phyloP scores from a whole-genome alignment of 495 filamentous ascomycete genomes.

The Aspergillus conjunctus region DNA sequence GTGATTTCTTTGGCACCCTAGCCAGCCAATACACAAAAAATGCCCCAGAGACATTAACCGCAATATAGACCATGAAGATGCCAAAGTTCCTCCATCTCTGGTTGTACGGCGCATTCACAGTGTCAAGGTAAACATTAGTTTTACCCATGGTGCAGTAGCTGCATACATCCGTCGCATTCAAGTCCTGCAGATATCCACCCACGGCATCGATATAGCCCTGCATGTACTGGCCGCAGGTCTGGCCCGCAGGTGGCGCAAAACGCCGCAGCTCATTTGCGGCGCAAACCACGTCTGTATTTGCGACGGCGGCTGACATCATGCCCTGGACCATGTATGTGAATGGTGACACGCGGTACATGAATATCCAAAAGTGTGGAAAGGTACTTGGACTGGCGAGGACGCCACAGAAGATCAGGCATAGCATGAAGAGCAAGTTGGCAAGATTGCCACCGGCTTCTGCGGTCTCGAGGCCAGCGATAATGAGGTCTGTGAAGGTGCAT shows the following conservation, averaged over 20 bases:
- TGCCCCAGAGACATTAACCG: conserved; percentile 66
- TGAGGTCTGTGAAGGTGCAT: conserved; percentile 58
- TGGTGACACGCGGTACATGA: conserved; percentile 54
- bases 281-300: conserved; percentile 55
- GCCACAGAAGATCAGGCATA: conserved; percentile 55
- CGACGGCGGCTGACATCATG: conserved; percentile 52
- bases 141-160: conserved; percentile 54
- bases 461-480: conserved; percentile 36
- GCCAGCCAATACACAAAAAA: conserved; percentile 69
- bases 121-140: conserved; percentile 21
- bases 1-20: conserved; percentile 74
- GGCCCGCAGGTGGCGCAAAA: conserved; percentile 50
- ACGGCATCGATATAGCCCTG: conserved; percentile 42
- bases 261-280: conserved; percentile 52
- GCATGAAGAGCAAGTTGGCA: conserved; percentile 48
- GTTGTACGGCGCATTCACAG: conserved; percentile 43
- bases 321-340: conserved; percentile 54
- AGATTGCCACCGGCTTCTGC: conserved; percentile 45
- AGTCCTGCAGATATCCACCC: conserved; percentile 57
- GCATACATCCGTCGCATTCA: conserved; percentile 52
- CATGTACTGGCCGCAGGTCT: conserved; percentile 60
- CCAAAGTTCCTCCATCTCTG: conserved; percentile 69
- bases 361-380: conserved; percentile 68
- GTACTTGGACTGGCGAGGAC: neutral
- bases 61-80: conserved; percentile 57